These are phyloP conservation scores for Plectosphaerella plurivora DNA, from an alignment of 2,329 filamentous ascomycete species.

Conservation along the genomic window DNA sequence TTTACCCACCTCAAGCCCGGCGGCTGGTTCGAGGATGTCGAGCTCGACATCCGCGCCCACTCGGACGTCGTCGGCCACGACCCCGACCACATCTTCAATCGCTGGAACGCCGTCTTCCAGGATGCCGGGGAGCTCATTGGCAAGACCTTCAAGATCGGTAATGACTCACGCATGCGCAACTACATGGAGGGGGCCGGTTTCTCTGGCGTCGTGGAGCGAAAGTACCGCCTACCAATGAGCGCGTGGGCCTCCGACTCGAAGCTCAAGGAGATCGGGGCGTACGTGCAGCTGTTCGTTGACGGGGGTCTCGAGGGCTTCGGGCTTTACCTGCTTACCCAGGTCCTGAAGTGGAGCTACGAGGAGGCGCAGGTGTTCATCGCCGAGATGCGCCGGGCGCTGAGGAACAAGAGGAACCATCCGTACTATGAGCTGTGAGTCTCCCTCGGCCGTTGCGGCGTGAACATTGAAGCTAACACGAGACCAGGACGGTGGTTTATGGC, in stretches of 20 bases:
- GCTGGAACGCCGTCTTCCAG: constrained; percentile 22
- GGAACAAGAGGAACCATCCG: constrained; percentile 2
- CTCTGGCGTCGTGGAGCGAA: constrained; percentile 8
- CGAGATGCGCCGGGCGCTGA: constrained; percentile 15
- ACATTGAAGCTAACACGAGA: not conserved
- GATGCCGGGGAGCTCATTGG: constrained; percentile 20
- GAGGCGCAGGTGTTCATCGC: constrained; percentile 17
- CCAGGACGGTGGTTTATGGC: constrained; percentile 2
- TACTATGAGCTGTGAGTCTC: constrained; percentile 7
- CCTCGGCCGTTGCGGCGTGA: not conserved
- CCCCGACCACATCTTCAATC: constrained; percentile 18
- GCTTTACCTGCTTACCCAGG: constrained; percentile 18
- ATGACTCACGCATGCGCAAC: constrained; percentile 13
- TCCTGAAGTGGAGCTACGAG: constrained; percentile 20
- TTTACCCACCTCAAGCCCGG: constrained; percentile 42
- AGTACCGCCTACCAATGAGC: constrained; percentile 16
- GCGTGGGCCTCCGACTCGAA: constrained; percentile 15
- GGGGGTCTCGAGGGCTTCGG: constrained; percentile 21
- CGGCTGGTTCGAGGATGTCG: constrained; percentile 24
- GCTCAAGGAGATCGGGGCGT: constrained; percentile 17
- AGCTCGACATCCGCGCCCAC: constrained; percentile 17
- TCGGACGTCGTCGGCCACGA: constrained; percentile 15
- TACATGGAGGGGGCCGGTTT: constrained; percentile 9
- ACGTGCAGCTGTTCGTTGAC: constrained; percentile 16
- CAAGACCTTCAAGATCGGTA: constrained; percentile 17